Percentiles rank a stretch among this genome's conserved stretches.
These are phyloP conservation scores for Acanthamoeba castellanii DNA, from an alignment of 208 protist species.

Conservation along the genomic window DNA sequence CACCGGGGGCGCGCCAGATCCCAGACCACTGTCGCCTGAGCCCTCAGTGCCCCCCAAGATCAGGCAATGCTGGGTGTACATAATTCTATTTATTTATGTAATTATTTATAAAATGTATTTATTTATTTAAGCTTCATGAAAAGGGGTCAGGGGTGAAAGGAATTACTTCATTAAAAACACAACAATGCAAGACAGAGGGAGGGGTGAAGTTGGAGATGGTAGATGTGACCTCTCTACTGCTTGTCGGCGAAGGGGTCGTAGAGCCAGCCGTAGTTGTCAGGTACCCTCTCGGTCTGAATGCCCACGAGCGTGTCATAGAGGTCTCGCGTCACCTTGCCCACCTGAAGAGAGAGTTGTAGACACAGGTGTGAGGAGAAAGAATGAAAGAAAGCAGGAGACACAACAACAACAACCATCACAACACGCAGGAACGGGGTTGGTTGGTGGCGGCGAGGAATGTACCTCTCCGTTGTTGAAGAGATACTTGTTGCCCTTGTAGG, in stretches of 20 bases:
- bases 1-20: background rate
- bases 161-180: background rate
- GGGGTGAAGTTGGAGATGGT: background rate
- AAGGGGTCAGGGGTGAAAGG: background rate
- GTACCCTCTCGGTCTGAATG: slow-evolving; percentile 61
- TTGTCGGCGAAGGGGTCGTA: slow-evolving; percentile 67
- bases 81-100: background rate
- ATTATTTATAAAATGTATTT: background rate
- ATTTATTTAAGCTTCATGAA: background rate
- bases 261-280: slow-evolving; percentile 65
- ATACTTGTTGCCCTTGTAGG: slow-evolving; percentile 65
- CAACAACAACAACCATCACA: no score
- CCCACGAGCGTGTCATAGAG: slow-evolving; percentile 73
- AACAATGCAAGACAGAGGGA: background rate
- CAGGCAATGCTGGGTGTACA: background rate
- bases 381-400: background rate
- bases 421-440: no score
- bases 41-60: background rate
- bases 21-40: background rate
- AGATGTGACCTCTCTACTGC: background rate
- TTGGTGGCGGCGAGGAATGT: background rate
- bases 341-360: slow-evolving; percentile 4
- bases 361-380: background rate
- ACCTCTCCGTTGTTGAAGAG: slow-evolving; percentile 69
- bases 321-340: slow-evolving; percentile 66